Base-by-base conservation (phyloP, 2,329 filamentous ascomycete genomes). In the Chrysosporium queenslandicum region DNA sequence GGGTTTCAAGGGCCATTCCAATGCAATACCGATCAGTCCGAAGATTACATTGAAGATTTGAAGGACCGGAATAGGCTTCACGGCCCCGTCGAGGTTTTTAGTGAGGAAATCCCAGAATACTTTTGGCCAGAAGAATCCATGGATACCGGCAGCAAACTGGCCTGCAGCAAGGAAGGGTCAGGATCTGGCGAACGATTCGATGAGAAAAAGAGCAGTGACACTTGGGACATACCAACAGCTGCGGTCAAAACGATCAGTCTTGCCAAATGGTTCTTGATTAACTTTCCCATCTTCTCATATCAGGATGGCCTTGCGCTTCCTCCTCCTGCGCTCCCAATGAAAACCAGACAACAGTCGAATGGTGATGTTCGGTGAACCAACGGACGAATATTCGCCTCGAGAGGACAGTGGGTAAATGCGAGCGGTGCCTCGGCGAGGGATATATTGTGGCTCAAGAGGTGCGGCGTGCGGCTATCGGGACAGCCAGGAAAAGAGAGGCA, bases 241-340 rank as follows among this genome's bases (percentile, higher is more conserved):
- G 92, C 88, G 25, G 87, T 87, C 67, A 98, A 76, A 70, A 94
- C 79, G 66, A 98, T 92, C 64, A 98, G 83, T 56, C 92, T 85
- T 61, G 89, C 92, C 88, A 88, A 95, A 76, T 98, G 92, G 76
- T 97, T 97, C 79, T 98, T 98, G 76, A 98, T 97, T 67, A 98
- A 83, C 73, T 85, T 92, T 71, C 92, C 92, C 92, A 98, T 98
- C 27, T 30, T 53, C 14, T 25, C 43, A 45, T 50, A 46, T 51
- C 25, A 47, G 12, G 30, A 20, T 14, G 29, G 29, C 29, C 21
- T 32, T 42, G 37, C 37, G 34, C 37, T 50, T 41, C 47, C 25
- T 40, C 39, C 47, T 34, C 37, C 36, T 30, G 39, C 29, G 20
- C 39, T 20, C 37, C 47, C 37, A 36, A 30, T 16, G 2, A 42